A percentile compares a stretch with the other conserved stretches of the same genome.
Conservation (phyloP, 106 monocot genomes). For the Dendrobium catenatum region DNA sequence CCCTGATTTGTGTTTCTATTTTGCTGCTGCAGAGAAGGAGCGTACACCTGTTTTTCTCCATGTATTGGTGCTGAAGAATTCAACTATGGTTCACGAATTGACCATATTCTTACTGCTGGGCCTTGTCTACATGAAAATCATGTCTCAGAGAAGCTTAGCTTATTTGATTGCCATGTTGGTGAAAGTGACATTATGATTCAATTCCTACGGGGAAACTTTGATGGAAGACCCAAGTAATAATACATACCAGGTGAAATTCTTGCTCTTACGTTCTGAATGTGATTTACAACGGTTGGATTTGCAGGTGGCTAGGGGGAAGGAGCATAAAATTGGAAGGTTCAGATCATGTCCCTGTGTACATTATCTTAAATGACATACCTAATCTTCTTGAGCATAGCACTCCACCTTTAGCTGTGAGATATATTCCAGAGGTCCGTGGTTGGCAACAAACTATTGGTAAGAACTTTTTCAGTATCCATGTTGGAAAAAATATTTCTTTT, state of each 20-base stretch:
- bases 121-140: constrained; percentile 59
- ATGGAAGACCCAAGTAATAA: constrained; percentile 57
- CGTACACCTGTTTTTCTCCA: constrained; percentile 76
- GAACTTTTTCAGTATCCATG: background rate
- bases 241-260: background rate
- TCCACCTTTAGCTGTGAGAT: constrained; percentile 73
- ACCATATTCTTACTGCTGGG: constrained; percentile 86
- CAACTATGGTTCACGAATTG: constrained; percentile 95
- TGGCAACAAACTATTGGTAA: constrained; percentile 88
- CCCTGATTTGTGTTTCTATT: background rate
- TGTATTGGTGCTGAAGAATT: constrained; percentile 82
- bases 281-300: constrained; percentile 8
- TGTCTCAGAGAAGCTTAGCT: constrained; percentile 45
- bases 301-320: constrained; percentile 94
- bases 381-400: constrained; percentile 56
- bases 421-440: constrained; percentile 87
- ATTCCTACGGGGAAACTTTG: constrained; percentile 61
- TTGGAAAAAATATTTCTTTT: background rate
- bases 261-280: background rate
- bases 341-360: constrained; percentile 89
- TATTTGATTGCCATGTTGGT: constrained; percentile 74
- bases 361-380: constrained; percentile 49
- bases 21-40: constrained; percentile 48
- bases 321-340: constrained; percentile 86
- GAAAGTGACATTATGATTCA: constrained; percentile 81